Evolutionary conservation across 2,329 filamentous ascomycete species (phyloP), one percentile per base, ranked within the genome.

Genomic region (Gnomoniopsis sp.): DNA sequence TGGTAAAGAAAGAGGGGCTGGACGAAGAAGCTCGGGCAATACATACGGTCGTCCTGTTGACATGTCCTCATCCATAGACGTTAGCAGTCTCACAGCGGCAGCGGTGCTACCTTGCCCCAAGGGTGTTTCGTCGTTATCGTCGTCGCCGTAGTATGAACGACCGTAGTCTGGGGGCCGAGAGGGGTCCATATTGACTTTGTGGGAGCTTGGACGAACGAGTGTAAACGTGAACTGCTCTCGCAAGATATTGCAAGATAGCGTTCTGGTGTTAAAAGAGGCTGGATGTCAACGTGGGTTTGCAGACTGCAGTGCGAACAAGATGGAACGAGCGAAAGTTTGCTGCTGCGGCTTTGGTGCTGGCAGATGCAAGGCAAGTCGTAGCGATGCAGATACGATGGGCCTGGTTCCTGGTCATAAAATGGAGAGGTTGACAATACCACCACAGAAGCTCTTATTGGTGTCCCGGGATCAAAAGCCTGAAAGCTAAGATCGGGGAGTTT

Each of bases 41-140:
- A 87, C 84, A 76, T 87, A 87, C 83, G 80, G 76, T 69, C 76
- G 73, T 57, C 67, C 66, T 63, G 77, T 73, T 74, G 75, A 66
- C 47, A 73, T 62, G 34, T 79, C 73, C 49, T 86, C 84, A 67
- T 87, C 85, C 70, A 85, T 77, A 7, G 83, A 86, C 54, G 84
- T 87, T 73, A 88, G 74, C 66, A 88, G 74, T 66, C 85, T 79
- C 56, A 88, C 79, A 62, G 79, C 81, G 36, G 84, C 78, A 48
- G 77, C 72, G 67, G 80, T 81, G 59, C 67, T 68, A 41, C 70
- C 66, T 57, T 77, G 73, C 60, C 76, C 75, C 43, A 74, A 74
- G 19, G 77, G 76, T 30, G 76, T 79, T 63, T 77, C 74, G 64
- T 80, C 74, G 65, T 77, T 71, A 26, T 84, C 81, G 55, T 84